Base-by-base conservation (phyloP, 257 asterid genomes). In the Ilex aquifolium region DNA sequence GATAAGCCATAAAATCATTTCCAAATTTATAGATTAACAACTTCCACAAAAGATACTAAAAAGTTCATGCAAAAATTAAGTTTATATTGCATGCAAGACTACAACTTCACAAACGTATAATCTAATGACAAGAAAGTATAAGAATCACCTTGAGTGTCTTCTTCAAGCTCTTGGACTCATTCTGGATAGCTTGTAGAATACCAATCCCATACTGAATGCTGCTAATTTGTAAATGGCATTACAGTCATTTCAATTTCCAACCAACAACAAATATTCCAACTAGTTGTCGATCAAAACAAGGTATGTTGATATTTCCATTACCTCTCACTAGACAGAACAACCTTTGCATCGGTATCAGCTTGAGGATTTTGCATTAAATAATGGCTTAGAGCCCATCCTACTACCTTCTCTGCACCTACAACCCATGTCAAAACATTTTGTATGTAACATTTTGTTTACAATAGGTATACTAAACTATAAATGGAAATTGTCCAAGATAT, bases 341-440 rank as follows among this genome's bases (percentile, higher is more conserved):
- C 74, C 77, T 70, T 73, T 13, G 78, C 42, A 62, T 80, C 90
- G 40, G 71, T 54, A 70, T 73, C 82, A 70, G 79, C 83, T 74
- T 57, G 82, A 72, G 83, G 71, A 61, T 74, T 77, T 44, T 71
- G 75, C 88, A 80, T 87, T 67, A 83, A 70, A 69, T 87, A 83
- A 76, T 82, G 83, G 63, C 88, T 83, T 77, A 90, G 66, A 67
- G 95, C 92, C 95, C 95, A 90, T 61, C 95, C 95, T 64, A 90
- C 80, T 60, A 85, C 83, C 83, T 87, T 90, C 70, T 87, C 90
- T 39, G 91, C 92, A 82, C 84, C 97, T 90, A 71, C 72, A 67
- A 57, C 9, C 71, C 62, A 66, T 69, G 40, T 57, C 66, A 75
- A 58, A 68, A 76, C 68, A 15, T 32, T 42, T 58, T 7, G 5